Percentiles rank a stretch among this genome's conserved stretches.
These are phyloP conservation scores for Lichenothelia convexa DNA, from an alignment of 495 filamentous ascomycete species.

Conservation along the genomic window DNA sequence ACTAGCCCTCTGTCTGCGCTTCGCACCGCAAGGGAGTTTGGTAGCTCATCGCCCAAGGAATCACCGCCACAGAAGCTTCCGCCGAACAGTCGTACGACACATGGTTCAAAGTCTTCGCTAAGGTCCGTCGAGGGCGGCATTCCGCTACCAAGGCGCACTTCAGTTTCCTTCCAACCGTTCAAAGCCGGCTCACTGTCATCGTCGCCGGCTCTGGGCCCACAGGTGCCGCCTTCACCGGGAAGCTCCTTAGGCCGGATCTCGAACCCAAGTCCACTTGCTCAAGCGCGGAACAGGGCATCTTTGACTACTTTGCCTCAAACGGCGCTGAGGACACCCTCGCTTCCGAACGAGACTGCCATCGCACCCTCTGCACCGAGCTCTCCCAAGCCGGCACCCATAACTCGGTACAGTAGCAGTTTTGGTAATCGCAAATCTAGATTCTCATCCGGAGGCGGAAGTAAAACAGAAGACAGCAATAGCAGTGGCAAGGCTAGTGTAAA, in stretches of 20 bases:
- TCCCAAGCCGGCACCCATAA: slow-evolving; percentile 53
- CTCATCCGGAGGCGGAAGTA: slow-evolving; percentile 52
- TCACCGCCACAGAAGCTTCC: slow-evolving; percentile 44
- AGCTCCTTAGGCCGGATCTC: slow-evolving; percentile 31
- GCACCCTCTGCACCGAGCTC: slow-evolving; percentile 47
- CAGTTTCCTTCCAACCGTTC: slow-evolving; percentile 85
- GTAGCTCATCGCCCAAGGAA: slow-evolving; percentile 29
- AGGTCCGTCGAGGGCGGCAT: slow-evolving; percentile 32
- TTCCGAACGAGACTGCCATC: slow-evolving; percentile 37
- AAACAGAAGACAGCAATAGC: slow-evolving; percentile 60
- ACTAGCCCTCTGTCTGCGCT: slow-evolving; percentile 80
- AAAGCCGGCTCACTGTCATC: slow-evolving; percentile 85
- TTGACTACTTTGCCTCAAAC: slow-evolving; percentile 46
- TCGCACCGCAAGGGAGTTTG: slow-evolving; percentile 42
- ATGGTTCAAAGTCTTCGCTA: slow-evolving; percentile 41
- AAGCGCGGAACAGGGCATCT: slow-evolving; percentile 39
- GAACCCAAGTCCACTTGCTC: slow-evolving; percentile 7
- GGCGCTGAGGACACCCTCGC: slow-evolving; percentile 35
- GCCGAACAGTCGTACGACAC: slow-evolving; percentile 37
- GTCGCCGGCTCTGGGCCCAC: slow-evolving; percentile 52
- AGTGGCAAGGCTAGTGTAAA: slow-evolving; percentile 74
- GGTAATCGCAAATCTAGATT: slow-evolving; percentile 61
- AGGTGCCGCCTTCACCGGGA: slow-evolving; percentile 41
- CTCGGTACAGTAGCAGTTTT: slow-evolving; percentile 68
- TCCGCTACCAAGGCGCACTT: slow-evolving; percentile 47